Conservation (phyloP, 768 basidiomycete genomes). For the Mycena alexandri region DNA sequence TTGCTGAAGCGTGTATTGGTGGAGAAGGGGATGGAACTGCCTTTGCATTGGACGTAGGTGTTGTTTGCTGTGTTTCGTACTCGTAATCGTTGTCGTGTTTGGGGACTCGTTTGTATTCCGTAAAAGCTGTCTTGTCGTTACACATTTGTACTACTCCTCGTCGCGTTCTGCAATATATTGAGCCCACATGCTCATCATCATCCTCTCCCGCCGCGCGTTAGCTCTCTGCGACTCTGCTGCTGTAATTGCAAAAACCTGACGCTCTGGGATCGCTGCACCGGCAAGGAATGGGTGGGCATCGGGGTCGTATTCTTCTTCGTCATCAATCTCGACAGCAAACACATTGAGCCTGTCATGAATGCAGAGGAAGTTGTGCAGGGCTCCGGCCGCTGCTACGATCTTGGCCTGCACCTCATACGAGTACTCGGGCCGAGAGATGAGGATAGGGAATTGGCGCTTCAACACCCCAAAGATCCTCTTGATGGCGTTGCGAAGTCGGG, state of each 20-base stretch:
- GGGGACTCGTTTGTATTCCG: too few species aligned
- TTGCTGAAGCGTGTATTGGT: conserved; percentile 5
- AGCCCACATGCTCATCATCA: conserved; percentile 12
- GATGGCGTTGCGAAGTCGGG: conserved; percentile 20
- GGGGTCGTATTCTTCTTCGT: conserved; percentile 5
- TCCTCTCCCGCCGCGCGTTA: background rate
- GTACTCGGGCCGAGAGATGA: conserved; percentile 33
- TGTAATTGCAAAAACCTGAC: conserved; percentile 12
- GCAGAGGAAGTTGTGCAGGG: conserved; percentile 41
- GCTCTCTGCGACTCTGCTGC: conserved; percentile 12
- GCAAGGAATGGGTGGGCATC: conserved; percentile 18
- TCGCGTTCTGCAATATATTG: conserved; percentile 3
- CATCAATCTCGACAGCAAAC: background rate
- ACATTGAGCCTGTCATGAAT: background rate
- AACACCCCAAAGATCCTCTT: conserved; percentile 27
- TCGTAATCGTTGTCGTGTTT: too few species aligned
- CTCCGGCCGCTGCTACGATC: conserved; percentile 35
- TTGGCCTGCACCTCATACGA: conserved; percentile 33
- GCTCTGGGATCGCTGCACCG: background rate
- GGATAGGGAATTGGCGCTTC: conserved; percentile 15
- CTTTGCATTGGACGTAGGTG: background rate
- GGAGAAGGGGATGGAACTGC: background rate
- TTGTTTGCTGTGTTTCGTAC: too few species aligned
- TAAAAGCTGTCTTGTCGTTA: background rate
- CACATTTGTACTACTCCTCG: conserved; percentile 2